Conservation (phyloP, 345 rosid species). For the Sonneratia caseolaris region DNA sequence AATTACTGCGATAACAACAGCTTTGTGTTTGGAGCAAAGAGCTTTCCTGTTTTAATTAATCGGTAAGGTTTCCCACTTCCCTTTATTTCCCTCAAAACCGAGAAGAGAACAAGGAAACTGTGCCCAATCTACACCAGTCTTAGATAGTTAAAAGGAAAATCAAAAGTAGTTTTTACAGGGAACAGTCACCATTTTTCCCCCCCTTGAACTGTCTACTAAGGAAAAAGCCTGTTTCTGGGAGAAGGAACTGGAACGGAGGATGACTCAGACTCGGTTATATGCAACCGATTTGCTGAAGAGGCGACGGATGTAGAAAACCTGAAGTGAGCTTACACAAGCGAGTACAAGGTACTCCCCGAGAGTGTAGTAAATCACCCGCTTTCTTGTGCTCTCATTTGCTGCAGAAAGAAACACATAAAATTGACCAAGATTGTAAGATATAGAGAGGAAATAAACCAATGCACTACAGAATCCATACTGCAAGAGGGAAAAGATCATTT, state of each 20-base stretch:
- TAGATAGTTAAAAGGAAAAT: not conserved
- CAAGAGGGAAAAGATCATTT: not conserved
- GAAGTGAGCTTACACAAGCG: constrained; percentile 61
- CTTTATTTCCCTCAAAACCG: too few species aligned
- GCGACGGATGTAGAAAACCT: constrained; percentile 69
- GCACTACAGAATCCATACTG: not conserved
- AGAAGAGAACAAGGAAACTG: too few species aligned
- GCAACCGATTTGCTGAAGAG: constrained; percentile 95
- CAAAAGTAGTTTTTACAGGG: not conserved
- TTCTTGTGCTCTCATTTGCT: constrained; percentile 94
- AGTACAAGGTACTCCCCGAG: constrained; percentile 66
- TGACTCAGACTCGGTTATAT: constrained; percentile 68
- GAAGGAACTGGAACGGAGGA: not conserved
- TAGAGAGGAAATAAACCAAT: not conserved
- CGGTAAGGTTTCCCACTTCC: too few species aligned
- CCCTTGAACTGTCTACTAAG: not conserved
- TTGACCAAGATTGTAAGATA: not conserved
- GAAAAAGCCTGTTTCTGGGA: not conserved
- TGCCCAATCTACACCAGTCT: not conserved
- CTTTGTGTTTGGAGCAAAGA: too few species aligned
- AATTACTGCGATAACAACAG: too few species aligned
- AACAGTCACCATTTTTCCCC: not conserved
- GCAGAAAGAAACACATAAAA: constrained; percentile 17
- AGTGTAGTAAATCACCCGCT: constrained; percentile 76
- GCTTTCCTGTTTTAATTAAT: too few species aligned